phyloP scores from a whole-genome alignment of 805 yeast species.

The Cyberlindnera saturnus region DNA sequence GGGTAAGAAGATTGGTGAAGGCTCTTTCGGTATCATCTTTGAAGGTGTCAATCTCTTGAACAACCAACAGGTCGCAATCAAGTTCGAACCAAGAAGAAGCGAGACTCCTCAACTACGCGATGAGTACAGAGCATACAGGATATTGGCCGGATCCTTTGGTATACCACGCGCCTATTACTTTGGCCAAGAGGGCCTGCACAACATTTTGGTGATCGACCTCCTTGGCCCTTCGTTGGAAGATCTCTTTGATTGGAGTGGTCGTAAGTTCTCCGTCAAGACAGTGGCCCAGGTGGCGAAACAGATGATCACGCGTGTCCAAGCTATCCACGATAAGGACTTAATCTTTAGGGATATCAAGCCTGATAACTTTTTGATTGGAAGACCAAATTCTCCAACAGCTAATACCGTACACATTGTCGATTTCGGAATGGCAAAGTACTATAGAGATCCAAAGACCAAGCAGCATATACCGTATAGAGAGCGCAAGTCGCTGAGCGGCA shows the following conservation, averaged over 20 bases:
- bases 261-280: constrained; percentile 81
- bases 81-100: constrained; percentile 92
- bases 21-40: constrained; percentile 95
- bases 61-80: constrained; percentile 91
- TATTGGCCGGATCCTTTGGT: constrained; percentile 74
- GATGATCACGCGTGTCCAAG: constrained; percentile 83
- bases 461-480: constrained; percentile 96
- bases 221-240: constrained; percentile 96
- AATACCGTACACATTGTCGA: constrained; percentile 87
- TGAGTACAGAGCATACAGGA: constrained; percentile 92
- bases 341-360: constrained; percentile 97
- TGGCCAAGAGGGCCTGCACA: constrained; percentile 97
- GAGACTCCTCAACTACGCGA: constrained; percentile 97
- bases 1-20: constrained; percentile 97
- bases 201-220: constrained; percentile 87
- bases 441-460: constrained; percentile 93
- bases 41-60: constrained; percentile 92
- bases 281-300: constrained; percentile 92
- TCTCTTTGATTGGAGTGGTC: constrained; percentile 96
- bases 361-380: constrained; percentile 91
- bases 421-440: constrained; percentile 98
- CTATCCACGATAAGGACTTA: constrained; percentile 82
- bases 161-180: constrained; percentile 96
- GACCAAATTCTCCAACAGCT: constrained; percentile 78
- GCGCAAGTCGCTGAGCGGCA: constrained; percentile 91